These are phyloP conservation scores for Chaetomium strumarium DNA, from an alignment of 2,329 filamentous ascomycete genomes.

Conservation along the genomic window DNA sequence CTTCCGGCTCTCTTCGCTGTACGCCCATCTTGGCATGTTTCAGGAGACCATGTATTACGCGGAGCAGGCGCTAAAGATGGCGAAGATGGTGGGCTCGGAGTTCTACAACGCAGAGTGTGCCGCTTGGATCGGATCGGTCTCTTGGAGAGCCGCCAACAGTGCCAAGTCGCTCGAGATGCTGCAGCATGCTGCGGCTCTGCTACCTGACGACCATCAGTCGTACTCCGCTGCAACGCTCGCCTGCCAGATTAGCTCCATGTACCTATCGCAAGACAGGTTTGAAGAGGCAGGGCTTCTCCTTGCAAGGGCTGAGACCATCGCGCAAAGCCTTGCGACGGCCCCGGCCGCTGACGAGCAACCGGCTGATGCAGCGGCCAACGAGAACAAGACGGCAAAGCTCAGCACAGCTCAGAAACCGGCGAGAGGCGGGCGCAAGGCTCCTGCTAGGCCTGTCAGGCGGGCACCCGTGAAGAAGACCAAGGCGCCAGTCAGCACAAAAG, in stretches of 20 bases:
- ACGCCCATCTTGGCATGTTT: slow-evolving; percentile 78
- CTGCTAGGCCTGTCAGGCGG: slow-evolving; percentile 25
- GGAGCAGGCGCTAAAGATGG: slow-evolving; percentile 75
- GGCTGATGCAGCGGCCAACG: slow-evolving; percentile 28
- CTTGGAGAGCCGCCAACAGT: slow-evolving; percentile 51
- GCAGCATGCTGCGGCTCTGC: slow-evolving; percentile 46
- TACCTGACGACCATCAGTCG: slow-evolving; percentile 42
- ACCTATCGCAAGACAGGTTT: slow-evolving; percentile 42
- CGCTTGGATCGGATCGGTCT: slow-evolving; percentile 50
- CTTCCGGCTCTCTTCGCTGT: slow-evolving; percentile 68
- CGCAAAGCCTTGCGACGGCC: slow-evolving; percentile 31
- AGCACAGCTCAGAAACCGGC: slow-evolving; percentile 30
- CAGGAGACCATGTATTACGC: slow-evolving; percentile 85
- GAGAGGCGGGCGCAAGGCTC: slow-evolving; percentile 25
- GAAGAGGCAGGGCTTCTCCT: slow-evolving; percentile 41
- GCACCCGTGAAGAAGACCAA: slow-evolving; percentile 24
- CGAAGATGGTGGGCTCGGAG: slow-evolving; percentile 58
- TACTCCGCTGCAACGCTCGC: slow-evolving; percentile 42
- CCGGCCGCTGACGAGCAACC: neutral
- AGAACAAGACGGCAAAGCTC: slow-evolving; percentile 33
- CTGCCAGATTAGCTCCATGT: slow-evolving; percentile 52
- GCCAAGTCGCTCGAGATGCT: slow-evolving; percentile 53
- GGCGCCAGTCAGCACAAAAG: slow-evolving; percentile 21
- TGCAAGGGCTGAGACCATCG: slow-evolving; percentile 43
- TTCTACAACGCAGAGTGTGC: slow-evolving; percentile 51